These are phyloP conservation scores for Trametes sp. DNA, from an alignment of 1,284 basidiomycete genomes.

Conservation along the genomic window DNA sequence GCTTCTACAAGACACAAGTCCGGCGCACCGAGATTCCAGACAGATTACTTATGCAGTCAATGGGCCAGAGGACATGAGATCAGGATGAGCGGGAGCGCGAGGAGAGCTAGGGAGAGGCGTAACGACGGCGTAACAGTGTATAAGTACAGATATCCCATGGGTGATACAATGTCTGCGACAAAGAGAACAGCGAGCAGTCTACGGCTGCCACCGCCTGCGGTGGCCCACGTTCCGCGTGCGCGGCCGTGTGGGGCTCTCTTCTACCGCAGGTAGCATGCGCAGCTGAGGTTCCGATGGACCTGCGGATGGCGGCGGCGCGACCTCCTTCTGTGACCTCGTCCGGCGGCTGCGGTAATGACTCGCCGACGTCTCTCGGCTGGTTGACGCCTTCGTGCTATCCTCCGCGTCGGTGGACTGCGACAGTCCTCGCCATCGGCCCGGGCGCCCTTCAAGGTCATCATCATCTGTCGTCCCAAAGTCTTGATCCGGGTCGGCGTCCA, in stretches of 20 bases:
- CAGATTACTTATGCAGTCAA: conserved; percentile 15
- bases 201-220: conserved; percentile 40
- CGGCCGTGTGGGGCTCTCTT: conserved; percentile 72
- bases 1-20: conserved; percentile 27
- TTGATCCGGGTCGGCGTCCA: conserved; percentile 48
- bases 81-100: conserved; percentile 19
- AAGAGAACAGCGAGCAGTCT: conserved; percentile 6
- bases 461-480: conserved; percentile 45
- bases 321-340: conserved; percentile 20
- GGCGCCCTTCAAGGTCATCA: conserved; percentile 30
- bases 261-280: conserved; percentile 46
- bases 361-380: conserved; percentile 23
- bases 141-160: conserved; percentile 8
- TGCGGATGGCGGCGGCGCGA: conserved; percentile 12
- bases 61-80: conserved; percentile 3
- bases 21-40: conserved; percentile 18
- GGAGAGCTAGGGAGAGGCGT: conserved; percentile 7
- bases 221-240: conserved; percentile 51
- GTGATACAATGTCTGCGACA: conserved; percentile 12
- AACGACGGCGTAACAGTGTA: conserved; percentile 6
- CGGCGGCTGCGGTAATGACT: conserved; percentile 27
- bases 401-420: conserved; percentile 25
- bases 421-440: conserved; percentile 29
- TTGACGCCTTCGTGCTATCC: conserved; percentile 20
- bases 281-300: conserved; percentile 33